These are phyloP conservation scores for Penstemon newberryi DNA, from an alignment of 257 asterid species.

Conservation along the genomic window DNA sequence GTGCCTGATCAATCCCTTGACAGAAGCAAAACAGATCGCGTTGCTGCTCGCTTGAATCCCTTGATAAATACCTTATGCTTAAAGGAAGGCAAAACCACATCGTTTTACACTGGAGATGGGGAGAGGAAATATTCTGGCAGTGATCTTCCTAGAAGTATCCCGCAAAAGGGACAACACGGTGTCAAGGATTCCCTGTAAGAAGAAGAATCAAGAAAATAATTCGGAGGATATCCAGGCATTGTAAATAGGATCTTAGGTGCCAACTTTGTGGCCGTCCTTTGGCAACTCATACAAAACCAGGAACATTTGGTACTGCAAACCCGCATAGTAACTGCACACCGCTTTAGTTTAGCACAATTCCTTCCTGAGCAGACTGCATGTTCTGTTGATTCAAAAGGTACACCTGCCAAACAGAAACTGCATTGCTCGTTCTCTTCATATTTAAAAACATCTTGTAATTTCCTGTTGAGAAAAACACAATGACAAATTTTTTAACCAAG, in stretches of 20 bases:
- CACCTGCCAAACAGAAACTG: slow-evolving; percentile 65
- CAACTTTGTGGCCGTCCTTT: slow-evolving; percentile 47
- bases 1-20: too few relatives aligned
- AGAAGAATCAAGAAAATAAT: slow-evolving; percentile 38
- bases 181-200: slow-evolving; percentile 31
- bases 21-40: too few relatives aligned
- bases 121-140: slow-evolving; percentile 71
- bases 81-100: too few relatives aligned
- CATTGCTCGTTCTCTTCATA: slow-evolving; percentile 57
- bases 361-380: slow-evolving; percentile 60
- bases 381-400: slow-evolving; percentile 75
- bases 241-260: slow-evolving; percentile 55
- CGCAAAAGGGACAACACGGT: slow-evolving; percentile 86
- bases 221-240: slow-evolving; percentile 52
- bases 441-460: slow-evolving; percentile 29
- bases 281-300: slow-evolving; percentile 83
- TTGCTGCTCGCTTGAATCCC: too few relatives aligned
- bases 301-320: slow-evolving; percentile 60
- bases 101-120: slow-evolving; percentile 54
- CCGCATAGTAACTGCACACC: slow-evolving; percentile 72
- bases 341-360: slow-evolving; percentile 35
- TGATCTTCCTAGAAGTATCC: slow-evolving; percentile 71
- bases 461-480: slow-evolving; percentile 30
- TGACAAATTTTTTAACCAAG: background rate
- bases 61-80: too few relatives aligned